A percentile compares a stretch with the other conserved stretches of the same genome.
Evolutionary conservation across 2,329 filamentous ascomycete species (phyloP).

Genomic region (Cladosporium sp.): DNA sequence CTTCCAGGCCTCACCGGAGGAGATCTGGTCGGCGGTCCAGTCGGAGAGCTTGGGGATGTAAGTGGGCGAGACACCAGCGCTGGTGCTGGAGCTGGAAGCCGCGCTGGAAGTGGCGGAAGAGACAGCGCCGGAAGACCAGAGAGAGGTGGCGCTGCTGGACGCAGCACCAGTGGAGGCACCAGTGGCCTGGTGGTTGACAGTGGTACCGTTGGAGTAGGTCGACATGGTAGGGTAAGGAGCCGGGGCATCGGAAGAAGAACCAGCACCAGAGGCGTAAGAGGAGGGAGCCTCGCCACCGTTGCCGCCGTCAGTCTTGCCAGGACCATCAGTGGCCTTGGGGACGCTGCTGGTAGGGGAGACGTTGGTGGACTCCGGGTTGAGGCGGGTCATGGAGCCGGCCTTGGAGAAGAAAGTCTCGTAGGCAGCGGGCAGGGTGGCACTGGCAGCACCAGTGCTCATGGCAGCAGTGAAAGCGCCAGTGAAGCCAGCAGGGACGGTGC

Average conservation of each 20-base stretch:
- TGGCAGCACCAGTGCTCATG: constrained; percentile 7
- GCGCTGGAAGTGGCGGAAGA: not conserved
- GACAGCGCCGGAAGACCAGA: not conserved
- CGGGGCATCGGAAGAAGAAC: constrained; percentile 2
- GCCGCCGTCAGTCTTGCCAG: not conserved
- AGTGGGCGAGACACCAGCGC: constrained; percentile 13
- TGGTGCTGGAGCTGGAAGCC: constrained; percentile 11
- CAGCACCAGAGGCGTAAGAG: not conserved
- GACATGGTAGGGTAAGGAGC: constrained; percentile 17
- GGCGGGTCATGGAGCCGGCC: constrained; percentile 10
- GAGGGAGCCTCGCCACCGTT: not conserved
- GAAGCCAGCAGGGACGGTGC: constrained; percentile 6
- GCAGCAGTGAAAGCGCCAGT: constrained; percentile 14
- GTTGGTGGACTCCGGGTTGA: not conserved
- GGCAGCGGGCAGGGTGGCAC: constrained; percentile 9
- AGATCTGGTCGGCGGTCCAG: constrained; percentile 31
- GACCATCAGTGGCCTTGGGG: not conserved
- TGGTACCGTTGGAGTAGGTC: constrained; percentile 13
- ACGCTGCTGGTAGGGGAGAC: not conserved
- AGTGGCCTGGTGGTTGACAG: constrained; percentile 14
- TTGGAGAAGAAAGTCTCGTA: constrained; percentile 14
- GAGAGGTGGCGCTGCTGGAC: not conserved
- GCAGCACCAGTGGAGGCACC: not conserved
- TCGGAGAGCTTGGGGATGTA: constrained; percentile 20
- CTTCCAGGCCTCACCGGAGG: constrained; percentile 32